A percentile compares a stretch with the other conserved stretches of the same genome.
These are phyloP conservation scores for Penstemon newberryi DNA, from an alignment of 257 asterid species.

Conservation along the genomic window DNA sequence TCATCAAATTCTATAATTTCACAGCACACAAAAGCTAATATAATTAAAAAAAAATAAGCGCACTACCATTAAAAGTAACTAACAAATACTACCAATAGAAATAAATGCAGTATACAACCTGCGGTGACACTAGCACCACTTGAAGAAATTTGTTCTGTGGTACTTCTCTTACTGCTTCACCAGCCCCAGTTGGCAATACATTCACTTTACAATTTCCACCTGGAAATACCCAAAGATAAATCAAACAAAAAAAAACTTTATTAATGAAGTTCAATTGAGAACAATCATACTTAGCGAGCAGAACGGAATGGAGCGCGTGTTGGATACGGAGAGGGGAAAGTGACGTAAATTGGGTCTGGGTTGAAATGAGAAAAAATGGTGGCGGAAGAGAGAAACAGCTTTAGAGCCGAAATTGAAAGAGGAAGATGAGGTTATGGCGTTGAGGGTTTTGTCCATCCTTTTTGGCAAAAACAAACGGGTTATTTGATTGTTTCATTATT, in stretches of 20 bases:
- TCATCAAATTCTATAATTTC: not conserved
- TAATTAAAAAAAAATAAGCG: not conserved
- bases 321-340: constrained; percentile 30
- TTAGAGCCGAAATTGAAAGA: constrained; percentile 38
- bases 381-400: constrained; percentile 39
- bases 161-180: constrained; percentile 40
- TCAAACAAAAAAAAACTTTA: not conserved
- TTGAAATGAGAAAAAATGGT: constrained; percentile 29
- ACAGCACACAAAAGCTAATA: not conserved
- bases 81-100: not conserved
- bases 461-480: no score
- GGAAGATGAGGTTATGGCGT: constrained; percentile 40
- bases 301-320: constrained; percentile 42
- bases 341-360: constrained; percentile 27
- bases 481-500: no score
- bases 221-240: constrained; percentile 26
- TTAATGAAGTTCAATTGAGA: not conserved
- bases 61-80: not conserved
- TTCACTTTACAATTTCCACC: constrained; percentile 46
- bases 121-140: constrained; percentile 93
- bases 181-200: constrained; percentile 51
- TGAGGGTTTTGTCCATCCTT: constrained; percentile 32
- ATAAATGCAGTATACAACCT: constrained; percentile 42
- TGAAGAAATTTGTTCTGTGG: constrained; percentile 60
- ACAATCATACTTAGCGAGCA: constrained; percentile 45